A percentile compares a stretch with the other conserved stretches of the same genome.
These are phyloP conservation scores for Solanum ossicruentum DNA, from an alignment of 257 asterid genomes.

Conservation along the genomic window DNA sequence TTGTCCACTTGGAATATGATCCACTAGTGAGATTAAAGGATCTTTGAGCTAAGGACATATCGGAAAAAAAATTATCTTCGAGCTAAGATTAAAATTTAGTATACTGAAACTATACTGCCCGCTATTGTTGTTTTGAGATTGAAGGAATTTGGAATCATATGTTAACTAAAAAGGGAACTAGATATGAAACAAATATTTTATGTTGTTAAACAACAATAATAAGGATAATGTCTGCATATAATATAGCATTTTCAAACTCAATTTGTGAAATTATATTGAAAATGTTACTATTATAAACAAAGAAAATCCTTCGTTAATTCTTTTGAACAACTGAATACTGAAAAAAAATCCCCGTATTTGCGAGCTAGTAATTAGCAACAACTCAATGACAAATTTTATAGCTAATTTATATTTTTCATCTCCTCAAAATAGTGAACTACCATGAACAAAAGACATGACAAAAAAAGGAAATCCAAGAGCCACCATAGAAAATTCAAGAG, in stretches of 20 bases:
- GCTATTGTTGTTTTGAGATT: too few relatives aligned
- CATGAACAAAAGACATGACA: not conserved
- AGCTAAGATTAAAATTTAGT: not conserved
- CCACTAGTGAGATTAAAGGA: not conserved
- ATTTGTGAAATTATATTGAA: too few relatives aligned
- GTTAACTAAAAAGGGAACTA: not conserved
- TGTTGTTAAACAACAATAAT: not conserved
- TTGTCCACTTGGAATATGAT: not conserved
- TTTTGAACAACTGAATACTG: not conserved
- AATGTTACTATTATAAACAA: too few relatives aligned
- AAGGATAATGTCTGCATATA: too few relatives aligned
- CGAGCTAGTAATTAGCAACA: not conserved
- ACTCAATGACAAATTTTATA: not conserved
- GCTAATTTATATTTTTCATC: not conserved
- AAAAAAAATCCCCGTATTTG: not conserved
- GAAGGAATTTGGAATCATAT: not conserved
- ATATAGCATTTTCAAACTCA: accelerated
- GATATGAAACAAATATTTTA: not conserved
- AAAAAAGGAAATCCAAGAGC: not conserved
- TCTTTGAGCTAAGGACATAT: not conserved
- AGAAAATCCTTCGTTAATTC: not conserved
- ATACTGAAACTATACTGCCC: too few relatives aligned
- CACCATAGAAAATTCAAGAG: not conserved
- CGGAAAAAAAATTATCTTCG: not conserved
- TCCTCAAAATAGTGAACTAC: slow-evolving; percentile 17